phyloP scores from a whole-genome alignment of 2,329 filamentous ascomycete species.

The Chaetothyriales sp. region DNA sequence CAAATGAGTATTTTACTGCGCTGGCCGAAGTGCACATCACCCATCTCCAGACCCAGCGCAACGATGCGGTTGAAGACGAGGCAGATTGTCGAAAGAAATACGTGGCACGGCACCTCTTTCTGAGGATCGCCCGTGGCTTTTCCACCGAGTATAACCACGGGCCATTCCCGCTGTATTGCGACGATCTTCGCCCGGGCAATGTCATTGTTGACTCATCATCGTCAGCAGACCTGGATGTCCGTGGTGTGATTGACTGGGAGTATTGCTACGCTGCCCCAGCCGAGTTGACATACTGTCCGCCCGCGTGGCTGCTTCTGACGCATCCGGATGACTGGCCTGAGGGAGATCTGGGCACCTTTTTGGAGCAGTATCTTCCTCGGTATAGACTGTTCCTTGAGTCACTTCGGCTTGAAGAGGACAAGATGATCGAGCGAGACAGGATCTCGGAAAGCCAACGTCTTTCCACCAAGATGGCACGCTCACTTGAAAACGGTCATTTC shows the following conservation, averaged over 20 bases:
- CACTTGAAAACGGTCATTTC: constrained; percentile 13
- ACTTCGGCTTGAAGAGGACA: constrained; percentile 16
- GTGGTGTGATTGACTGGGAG: constrained; percentile 22
- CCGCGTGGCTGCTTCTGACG: constrained; percentile 18
- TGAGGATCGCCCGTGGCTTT: constrained; percentile 18
- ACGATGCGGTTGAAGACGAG: constrained; percentile 24
- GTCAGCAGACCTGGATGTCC: constrained; percentile 17
- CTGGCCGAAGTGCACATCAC: constrained; percentile 12
- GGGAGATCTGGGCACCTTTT: constrained; percentile 16
- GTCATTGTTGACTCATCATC: constrained; percentile 17
- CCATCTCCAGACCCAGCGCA: constrained; percentile 28
- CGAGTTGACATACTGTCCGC: constrained; percentile 15
- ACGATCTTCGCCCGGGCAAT: constrained; percentile 16
- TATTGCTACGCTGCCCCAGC: constrained; percentile 13
- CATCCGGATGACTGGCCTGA: constrained; percentile 19
- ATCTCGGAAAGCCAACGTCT: background rate
- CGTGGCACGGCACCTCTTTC: constrained; percentile 29
- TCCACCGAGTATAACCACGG: constrained; percentile 7
- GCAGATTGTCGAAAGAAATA: constrained; percentile 32
- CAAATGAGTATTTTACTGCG: constrained; percentile 19
- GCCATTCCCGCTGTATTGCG: constrained; percentile 17
- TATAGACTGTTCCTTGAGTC: constrained; percentile 18
- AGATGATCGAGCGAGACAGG: constrained; percentile 9
- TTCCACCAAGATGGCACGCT: constrained; percentile 16
- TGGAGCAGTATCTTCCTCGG: constrained; percentile 16